Percentiles rank a stretch among this genome's conserved stretches.
Evolutionary conservation across 2,329 filamentous ascomycete species (phyloP).

Genomic region (Scorias spongiosa): DNA sequence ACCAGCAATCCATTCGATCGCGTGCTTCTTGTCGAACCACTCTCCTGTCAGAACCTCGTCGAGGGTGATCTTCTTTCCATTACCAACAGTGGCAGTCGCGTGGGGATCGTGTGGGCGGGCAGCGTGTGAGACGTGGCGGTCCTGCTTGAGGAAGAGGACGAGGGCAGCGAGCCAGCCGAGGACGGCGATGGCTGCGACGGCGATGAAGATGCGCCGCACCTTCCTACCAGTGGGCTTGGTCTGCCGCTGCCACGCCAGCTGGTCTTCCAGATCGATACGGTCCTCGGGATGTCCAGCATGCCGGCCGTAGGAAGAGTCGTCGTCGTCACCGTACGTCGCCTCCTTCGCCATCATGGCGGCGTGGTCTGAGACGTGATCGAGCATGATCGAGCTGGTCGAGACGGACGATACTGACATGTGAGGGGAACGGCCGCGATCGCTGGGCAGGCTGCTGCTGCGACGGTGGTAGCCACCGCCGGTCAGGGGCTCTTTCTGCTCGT

Average conservation of each 20-base stretch:
- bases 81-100: slow-evolving; percentile 45
- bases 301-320: not conserved
- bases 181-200: slow-evolving; percentile 44
- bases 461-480: slow-evolving; percentile 18
- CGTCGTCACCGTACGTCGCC: slow-evolving; percentile 22
- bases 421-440: not conserved
- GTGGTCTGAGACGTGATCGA: slow-evolving; percentile 56
- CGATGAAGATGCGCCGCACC: slow-evolving; percentile 47
- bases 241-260: slow-evolving; percentile 26
- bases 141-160: slow-evolving; percentile 48
- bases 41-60: slow-evolving; percentile 52
- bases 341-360: slow-evolving; percentile 30
- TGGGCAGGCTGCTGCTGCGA: not conserved
- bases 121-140: slow-evolving; percentile 51
- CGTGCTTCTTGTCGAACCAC: slow-evolving; percentile 49
- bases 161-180: slow-evolving; percentile 56
- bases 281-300: slow-evolving; percentile 14
- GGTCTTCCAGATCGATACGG: slow-evolving; percentile 38
- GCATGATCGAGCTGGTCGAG: slow-evolving; percentile 72
- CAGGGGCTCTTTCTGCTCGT: slow-evolving; percentile 32
- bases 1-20: slow-evolving; percentile 63
- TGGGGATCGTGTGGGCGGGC: slow-evolving; percentile 52
- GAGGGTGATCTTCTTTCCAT: slow-evolving; percentile 57
- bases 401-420: slow-evolving; percentile 52
- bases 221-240: slow-evolving; percentile 47